Percentiles rank a stretch among this genome's conserved stretches.
Evolutionary conservation across 2,329 filamentous ascomycete genomes (phyloP).

Genomic region (Xylaria sp.): DNA sequence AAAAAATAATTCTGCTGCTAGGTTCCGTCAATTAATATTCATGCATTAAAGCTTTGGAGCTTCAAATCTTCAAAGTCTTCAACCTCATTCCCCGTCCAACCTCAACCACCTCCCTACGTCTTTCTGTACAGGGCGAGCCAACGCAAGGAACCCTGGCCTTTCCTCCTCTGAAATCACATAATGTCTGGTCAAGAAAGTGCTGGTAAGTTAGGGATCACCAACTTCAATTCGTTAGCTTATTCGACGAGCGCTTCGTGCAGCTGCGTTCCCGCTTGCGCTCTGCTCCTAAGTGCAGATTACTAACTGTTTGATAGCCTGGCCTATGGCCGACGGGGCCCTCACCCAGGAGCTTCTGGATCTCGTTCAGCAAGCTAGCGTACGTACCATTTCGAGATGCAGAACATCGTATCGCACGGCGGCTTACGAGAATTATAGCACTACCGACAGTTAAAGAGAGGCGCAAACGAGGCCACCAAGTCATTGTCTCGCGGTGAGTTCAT

Average conservation of each 20-base stretch:
- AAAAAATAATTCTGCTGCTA: constrained; percentile 22
- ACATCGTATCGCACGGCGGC: neutral
- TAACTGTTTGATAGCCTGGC: constrained; percentile 64
- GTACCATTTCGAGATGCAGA: constrained; percentile 34
- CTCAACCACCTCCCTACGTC: constrained; percentile 29
- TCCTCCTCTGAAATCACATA: constrained; percentile 14
- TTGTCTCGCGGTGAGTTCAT: constrained; percentile 76
- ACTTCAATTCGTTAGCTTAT: neutral
- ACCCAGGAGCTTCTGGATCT: constrained; percentile 86
- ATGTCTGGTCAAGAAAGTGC: constrained; percentile 48
- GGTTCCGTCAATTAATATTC: constrained; percentile 17
- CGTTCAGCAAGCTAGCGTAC: constrained; percentile 73
- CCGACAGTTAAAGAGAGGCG: constrained; percentile 88
- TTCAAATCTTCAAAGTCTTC: constrained; percentile 10
- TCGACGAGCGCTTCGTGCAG: neutral
- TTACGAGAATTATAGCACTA: constrained; percentile 38
- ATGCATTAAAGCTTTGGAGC: constrained; percentile 27
- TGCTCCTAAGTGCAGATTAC: neutral
- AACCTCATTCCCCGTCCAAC: neutral
- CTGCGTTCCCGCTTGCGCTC: neutral
- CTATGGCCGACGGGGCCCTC: constrained; percentile 77
- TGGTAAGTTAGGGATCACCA: constrained; percentile 37
- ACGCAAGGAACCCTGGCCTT: constrained; percentile 68
- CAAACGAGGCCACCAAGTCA: constrained; percentile 87
- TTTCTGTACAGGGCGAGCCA: constrained; percentile 64